Conservation (phyloP, 768 basidiomycete genomes). For the Astraeus odoratus region DNA sequence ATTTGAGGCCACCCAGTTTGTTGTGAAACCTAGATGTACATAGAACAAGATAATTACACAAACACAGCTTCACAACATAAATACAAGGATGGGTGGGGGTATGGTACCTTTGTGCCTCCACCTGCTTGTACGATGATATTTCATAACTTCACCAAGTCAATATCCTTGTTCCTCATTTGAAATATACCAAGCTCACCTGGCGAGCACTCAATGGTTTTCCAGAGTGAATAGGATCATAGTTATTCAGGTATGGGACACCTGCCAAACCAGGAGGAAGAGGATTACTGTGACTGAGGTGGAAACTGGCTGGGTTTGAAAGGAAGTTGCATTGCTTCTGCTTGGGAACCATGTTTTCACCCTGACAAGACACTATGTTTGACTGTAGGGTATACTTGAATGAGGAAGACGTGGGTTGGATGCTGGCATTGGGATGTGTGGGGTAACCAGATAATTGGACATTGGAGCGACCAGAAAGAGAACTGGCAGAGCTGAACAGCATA, state of each 20-base stretch:
- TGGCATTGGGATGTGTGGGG: conserved; percentile 31
- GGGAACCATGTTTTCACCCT: conserved; percentile 28
- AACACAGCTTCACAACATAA: conserved; percentile 2
- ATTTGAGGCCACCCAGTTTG: conserved; percentile 53
- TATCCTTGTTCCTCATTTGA: conserved; percentile 64
- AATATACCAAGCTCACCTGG: conserved; percentile 52
- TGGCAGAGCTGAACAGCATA: conserved; percentile 37
- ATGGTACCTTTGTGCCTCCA: conserved; percentile 52
- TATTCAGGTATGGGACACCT: conserved; percentile 45
- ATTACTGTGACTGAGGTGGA: conserved; percentile 50
- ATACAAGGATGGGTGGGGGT: conserved; percentile 6
- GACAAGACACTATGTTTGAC: conserved; percentile 32
- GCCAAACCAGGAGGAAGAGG: conserved; percentile 75
- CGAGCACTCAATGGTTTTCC: conserved; percentile 60
- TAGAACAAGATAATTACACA: conserved; percentile 10
- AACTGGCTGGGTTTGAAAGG: conserved; percentile 49
- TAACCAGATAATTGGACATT: conserved; percentile 42
- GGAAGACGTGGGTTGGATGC: conserved; percentile 22
- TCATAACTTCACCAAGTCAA: conserved; percentile 75
- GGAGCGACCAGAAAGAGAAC: conserved; percentile 29
- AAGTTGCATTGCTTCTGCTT: conserved; percentile 57
- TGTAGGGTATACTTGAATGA: conserved; percentile 42
- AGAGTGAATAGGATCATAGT: conserved; percentile 62
- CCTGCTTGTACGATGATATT: conserved; percentile 51
- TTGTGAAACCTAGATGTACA: conserved; percentile 38